A percentile compares a stretch with the other conserved stretches of the same genome.
phyloP scores from a whole-genome alignment of 2,329 filamentous ascomycete species.

The Diplodia mutila region DNA sequence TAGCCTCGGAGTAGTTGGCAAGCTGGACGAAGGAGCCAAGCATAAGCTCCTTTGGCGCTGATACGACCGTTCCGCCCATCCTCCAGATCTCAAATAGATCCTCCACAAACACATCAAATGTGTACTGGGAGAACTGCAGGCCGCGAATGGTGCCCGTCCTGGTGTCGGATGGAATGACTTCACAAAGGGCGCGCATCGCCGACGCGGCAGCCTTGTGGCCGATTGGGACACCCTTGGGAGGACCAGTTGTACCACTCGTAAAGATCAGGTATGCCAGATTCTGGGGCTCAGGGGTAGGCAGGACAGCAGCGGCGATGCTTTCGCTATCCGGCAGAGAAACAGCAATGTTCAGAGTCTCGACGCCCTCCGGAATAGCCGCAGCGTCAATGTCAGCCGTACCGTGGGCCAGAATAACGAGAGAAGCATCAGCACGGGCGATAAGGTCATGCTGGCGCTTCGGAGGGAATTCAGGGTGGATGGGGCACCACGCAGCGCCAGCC shows the following conservation, averaged over 20 bases:
- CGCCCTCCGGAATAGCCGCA: slow-evolving; percentile 2
- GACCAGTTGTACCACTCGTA: slow-evolving; percentile 24
- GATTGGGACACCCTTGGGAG: slow-evolving; percentile 25
- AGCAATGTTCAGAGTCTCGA: slow-evolving; percentile 43
- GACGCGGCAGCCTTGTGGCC: slow-evolving; percentile 32
- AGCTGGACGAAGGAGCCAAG: slow-evolving; percentile 41
- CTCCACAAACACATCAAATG: slow-evolving; percentile 57
- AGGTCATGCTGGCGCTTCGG: slow-evolving; percentile 39
- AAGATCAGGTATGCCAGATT: slow-evolving; percentile 45
- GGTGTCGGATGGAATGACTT: slow-evolving; percentile 38
- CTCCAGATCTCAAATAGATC: slow-evolving; percentile 56
- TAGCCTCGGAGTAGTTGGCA: slow-evolving; percentile 28
- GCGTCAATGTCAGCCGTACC: not conserved
- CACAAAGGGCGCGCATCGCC: slow-evolving; percentile 31
- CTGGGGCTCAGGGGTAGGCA: slow-evolving; percentile 19
- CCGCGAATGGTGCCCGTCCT: slow-evolving; percentile 28
- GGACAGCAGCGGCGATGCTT: not conserved
- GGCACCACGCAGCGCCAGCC: slow-evolving; percentile 48
- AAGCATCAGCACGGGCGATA: slow-evolving; percentile 38
- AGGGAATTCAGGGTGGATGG: slow-evolving; percentile 42
- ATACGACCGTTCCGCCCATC: slow-evolving; percentile 54
- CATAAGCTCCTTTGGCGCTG: slow-evolving; percentile 56
- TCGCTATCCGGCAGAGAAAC: not conserved
- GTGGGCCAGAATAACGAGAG: slow-evolving; percentile 14
- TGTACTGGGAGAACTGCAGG: slow-evolving; percentile 48